These are phyloP conservation scores for Amanita phalloides DNA, from an alignment of 768 basidiomycete genomes.

Conservation along the genomic window DNA sequence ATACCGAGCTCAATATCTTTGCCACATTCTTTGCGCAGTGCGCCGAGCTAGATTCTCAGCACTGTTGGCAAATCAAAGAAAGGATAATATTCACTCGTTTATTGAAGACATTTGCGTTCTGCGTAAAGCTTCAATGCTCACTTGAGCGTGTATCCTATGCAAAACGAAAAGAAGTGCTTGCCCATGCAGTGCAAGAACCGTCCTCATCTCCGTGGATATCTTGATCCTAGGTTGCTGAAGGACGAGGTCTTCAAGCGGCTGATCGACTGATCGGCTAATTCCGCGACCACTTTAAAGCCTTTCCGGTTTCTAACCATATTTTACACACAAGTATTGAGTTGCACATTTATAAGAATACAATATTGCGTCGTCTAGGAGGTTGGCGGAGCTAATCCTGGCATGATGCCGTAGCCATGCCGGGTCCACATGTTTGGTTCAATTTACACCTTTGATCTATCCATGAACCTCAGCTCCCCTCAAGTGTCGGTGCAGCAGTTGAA, in stretches of 20 bases:
- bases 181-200: conserved; percentile 34
- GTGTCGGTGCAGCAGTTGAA: conserved; percentile 22
- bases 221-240: neutral
- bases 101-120: conserved; percentile 60
- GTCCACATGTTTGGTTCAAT: neutral
- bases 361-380: too few relatives aligned
- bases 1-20: conserved; percentile 58
- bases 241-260: too few relatives aligned
- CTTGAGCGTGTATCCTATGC: neutral
- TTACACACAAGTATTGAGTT: too few relatives aligned
- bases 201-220: conserved; percentile 12
- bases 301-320: too few relatives aligned
- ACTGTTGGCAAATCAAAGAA: neutral
- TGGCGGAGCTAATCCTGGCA: too few relatives aligned
- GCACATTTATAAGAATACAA: too few relatives aligned
- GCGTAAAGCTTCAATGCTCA: conserved; percentile 41
- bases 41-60: conserved; percentile 41
- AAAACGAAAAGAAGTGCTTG: conserved; percentile 10
- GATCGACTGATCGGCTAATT: neutral
- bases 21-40: conserved; percentile 58
- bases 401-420: too few relatives aligned
- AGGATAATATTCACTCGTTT: conserved; percentile 42
- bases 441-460: neutral
- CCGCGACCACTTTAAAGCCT: neutral
- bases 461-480: neutral